A percentile compares a stretch with the other conserved stretches of the same genome.
Conservation (phyloP, 2,329 filamentous ascomycete species). For the Verticillium nubilum region DNA sequence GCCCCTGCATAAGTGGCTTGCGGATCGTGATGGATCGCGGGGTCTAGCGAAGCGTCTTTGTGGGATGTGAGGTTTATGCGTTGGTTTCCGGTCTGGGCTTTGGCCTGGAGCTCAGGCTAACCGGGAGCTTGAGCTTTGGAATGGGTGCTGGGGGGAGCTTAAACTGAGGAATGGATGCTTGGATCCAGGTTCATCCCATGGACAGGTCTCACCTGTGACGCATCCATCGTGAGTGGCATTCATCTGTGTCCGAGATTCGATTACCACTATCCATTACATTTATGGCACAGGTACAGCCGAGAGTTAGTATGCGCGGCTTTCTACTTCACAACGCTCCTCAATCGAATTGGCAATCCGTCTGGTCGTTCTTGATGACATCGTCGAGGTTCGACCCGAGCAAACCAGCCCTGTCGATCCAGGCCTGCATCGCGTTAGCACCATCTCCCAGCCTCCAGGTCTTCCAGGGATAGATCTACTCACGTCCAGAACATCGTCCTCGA, state of each 20-base stretch:
- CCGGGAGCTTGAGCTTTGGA: background rate
- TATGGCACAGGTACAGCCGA: background rate
- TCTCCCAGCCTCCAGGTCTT: background rate
- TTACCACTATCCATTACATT: background rate
- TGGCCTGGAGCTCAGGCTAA: background rate
- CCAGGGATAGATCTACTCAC: conserved; percentile 17
- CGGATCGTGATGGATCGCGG: background rate
- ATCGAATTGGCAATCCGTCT: conserved; percentile 17
- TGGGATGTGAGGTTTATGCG: background rate
- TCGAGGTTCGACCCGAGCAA: conserved; percentile 17
- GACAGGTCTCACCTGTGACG: background rate
- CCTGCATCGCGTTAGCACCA: conserved; percentile 7
- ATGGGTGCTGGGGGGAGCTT: background rate
- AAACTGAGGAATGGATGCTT: background rate
- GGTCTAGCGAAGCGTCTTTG: background rate
- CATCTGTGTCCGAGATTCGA: background rate
- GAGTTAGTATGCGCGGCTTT: background rate
- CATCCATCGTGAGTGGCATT: background rate
- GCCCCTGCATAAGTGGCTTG: conserved; percentile 14
- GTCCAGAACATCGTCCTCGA: conserved; percentile 19
- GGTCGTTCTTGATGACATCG: conserved; percentile 20
- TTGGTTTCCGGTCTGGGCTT: background rate
- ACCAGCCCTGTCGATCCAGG: conserved; percentile 19
- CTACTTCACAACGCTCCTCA: conserved; percentile 1
- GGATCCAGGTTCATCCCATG: background rate